Evolutionary conservation across 2,329 filamentous ascomycete genomes (phyloP), one percentile per base, ranked within the genome.

Genomic region (Cytospora mali): DNA sequence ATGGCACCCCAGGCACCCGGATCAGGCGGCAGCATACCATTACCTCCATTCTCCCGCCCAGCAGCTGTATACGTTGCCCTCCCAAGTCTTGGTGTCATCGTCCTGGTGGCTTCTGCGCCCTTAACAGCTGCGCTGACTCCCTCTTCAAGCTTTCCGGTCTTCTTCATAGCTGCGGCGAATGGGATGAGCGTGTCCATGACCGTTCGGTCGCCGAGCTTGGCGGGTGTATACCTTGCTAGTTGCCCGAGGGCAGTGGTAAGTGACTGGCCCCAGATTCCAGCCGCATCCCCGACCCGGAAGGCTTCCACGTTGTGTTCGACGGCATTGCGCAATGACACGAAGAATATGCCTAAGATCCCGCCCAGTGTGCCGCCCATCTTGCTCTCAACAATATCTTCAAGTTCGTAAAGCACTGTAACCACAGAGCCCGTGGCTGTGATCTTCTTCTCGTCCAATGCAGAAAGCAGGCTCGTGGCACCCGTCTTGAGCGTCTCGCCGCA

Each of bases 1-100:
- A 86, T 86, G 27, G 88, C 81, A n/a, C 87, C 88, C 79, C 88
- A 87, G 5, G 88, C 88, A 31, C 88, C 88, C 0, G 88, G 88
- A 72, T 91, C 88, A 4, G 88, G 88, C 5, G 89, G 86, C 60
- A 83, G 66, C 18, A 25, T 14, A n/a, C 55, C 55, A 6, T 54
- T 25, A 18, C 31, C 52, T n/a, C 55, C 63, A 50, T 58, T 58
- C 51, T 80, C 80, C 58, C 74, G 75, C 50, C 81, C 82, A 1
- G 79, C 81, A 6, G 83, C 87, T 4, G 91, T 84, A 68, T 91
- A 91, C 0, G 88, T 88, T 13, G 88, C 88, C 57, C 88, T 78
- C 1, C 88, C 88, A 29, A 91, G 76, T 68, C 79, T 85, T 9
- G 88, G 86, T 73, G 80, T 84, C 81, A 91, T 84, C 28, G 77